A percentile compares a stretch with the other conserved stretches of the same genome.
phyloP scores from a whole-genome alignment of 2,329 filamentous ascomycete genomes.

The Trichoderma atroviride region DNA sequence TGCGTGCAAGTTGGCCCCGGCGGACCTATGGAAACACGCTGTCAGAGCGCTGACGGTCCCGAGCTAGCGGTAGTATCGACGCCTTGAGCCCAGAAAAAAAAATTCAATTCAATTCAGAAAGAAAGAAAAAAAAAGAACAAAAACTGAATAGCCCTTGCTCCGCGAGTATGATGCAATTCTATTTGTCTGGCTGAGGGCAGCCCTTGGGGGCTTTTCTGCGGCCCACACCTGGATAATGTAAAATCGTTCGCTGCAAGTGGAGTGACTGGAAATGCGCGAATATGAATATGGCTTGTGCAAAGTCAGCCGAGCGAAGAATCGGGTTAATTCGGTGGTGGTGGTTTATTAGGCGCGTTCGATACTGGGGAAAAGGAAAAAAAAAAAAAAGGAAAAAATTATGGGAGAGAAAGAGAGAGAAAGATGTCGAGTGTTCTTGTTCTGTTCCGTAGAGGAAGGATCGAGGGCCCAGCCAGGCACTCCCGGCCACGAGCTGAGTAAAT shows the following conservation, averaged over 20 bases:
- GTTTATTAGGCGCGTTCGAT: neutral
- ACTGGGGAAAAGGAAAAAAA: neutral
- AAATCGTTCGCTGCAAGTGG: slow-evolving; percentile 22
- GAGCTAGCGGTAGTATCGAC: slow-evolving; percentile 13
- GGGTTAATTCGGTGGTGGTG: slow-evolving; percentile 20
- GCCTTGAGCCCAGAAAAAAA: neutral
- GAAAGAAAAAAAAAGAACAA: neutral
- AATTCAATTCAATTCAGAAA: neutral
- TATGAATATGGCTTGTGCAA: slow-evolving; percentile 23
- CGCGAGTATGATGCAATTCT: slow-evolving; percentile 2
- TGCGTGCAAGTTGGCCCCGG: slow-evolving; percentile 14
- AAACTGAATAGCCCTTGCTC: neutral
- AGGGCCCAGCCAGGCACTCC: neutral
- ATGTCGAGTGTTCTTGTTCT: neutral
- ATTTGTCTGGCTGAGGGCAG: slow-evolving; percentile 16
- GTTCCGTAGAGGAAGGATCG: neutral
- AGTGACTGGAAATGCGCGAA: slow-evolving; percentile 25
- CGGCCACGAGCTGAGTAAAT: neutral
- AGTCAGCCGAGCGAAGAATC: slow-evolving; percentile 20
- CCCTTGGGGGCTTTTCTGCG: slow-evolving; percentile 8
- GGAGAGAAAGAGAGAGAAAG: neutral
- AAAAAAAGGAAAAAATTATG: too few species aligned
- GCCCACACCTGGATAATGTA: slow-evolving; percentile 22
- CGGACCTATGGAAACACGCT: slow-evolving; percentile 20
- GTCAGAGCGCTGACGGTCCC: slow-evolving; percentile 19